phyloP scores from a whole-genome alignment of 495 filamentous ascomycete genomes.

The Cudoniella acicularis region DNA sequence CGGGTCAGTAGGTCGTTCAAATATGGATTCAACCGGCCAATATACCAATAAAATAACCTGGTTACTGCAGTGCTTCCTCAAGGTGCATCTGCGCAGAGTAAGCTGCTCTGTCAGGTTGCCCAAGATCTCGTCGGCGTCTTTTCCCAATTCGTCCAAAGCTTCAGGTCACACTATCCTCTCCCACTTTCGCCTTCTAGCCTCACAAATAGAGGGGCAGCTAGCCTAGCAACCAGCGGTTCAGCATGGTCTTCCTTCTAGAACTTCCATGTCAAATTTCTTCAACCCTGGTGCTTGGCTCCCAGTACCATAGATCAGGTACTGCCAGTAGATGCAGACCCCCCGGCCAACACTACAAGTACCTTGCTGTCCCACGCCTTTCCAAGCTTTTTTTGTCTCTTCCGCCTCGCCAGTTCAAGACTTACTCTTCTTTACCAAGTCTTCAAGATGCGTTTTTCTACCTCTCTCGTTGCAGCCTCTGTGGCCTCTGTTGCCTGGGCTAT shows the following conservation, averaged over 20 bases:
- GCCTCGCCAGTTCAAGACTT: background rate
- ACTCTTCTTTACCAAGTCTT: conserved; percentile 2
- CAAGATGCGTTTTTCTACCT: conserved; percentile 20
- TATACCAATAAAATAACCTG: too few relatives aligned
- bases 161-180: too few relatives aligned
- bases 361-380: background rate
- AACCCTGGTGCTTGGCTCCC: background rate
- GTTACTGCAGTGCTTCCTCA: too few relatives aligned
- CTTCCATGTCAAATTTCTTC: conserved; percentile 3
- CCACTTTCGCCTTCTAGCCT: too few relatives aligned
- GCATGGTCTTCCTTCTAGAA: background rate
- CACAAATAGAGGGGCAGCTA: too few relatives aligned
- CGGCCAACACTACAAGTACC: conserved; percentile 14
- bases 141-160: too few relatives aligned
- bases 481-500: conserved; percentile 2
- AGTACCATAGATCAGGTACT: conserved; percentile 7
- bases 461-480: conserved; percentile 10
- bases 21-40: too few relatives aligned
- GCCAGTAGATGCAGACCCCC: background rate
- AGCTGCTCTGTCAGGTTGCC: too few relatives aligned
- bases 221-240: background rate
- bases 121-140: too few relatives aligned
- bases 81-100: too few relatives aligned
- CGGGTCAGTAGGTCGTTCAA: too few relatives aligned
- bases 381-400: conserved; percentile 1